phyloP scores from a whole-genome alignment of 768 basidiomycete genomes.

The Royoungia palumana region DNA sequence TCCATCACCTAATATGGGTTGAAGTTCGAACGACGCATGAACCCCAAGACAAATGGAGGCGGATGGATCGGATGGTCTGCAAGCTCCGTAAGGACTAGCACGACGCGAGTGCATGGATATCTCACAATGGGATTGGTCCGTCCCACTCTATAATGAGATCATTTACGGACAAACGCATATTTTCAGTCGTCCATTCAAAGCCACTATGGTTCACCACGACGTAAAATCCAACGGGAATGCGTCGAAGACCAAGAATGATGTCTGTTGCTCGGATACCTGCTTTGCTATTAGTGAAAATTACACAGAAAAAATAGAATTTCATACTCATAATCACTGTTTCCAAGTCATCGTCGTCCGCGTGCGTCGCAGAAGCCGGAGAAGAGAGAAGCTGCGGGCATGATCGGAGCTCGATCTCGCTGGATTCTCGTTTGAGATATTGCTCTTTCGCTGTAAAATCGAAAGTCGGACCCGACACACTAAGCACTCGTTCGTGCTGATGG shows the following conservation, averaged over 20 bases:
- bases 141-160: slow-evolving; percentile 2
- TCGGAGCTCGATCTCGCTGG: background rate
- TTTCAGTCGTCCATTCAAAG: slow-evolving; percentile 1
- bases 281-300: background rate
- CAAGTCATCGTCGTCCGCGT: background rate
- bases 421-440: background rate
- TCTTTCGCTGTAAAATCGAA: background rate
- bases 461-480: background rate
- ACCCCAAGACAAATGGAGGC: background rate
- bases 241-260: background rate
- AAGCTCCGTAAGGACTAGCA: background rate
- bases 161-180: background rate
- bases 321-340: background rate
- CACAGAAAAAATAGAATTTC: background rate
- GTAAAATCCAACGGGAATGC: slow-evolving; percentile 4
- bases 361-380: background rate
- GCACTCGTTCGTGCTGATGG: background rate
- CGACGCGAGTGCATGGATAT: too few relatives aligned
- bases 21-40: slow-evolving; percentile 2
- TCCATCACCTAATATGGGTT: slow-evolving; percentile 5
- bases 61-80: slow-evolving; percentile 3
- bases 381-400: background rate
- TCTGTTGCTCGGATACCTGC: slow-evolving; percentile 5
- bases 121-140: slow-evolving; percentile 3
- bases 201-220: background rate